Evolutionary conservation across 2,329 filamentous ascomycete species (phyloP), one percentile per base, ranked within the genome.

Genomic region (Cordyceps javanica): DNA sequence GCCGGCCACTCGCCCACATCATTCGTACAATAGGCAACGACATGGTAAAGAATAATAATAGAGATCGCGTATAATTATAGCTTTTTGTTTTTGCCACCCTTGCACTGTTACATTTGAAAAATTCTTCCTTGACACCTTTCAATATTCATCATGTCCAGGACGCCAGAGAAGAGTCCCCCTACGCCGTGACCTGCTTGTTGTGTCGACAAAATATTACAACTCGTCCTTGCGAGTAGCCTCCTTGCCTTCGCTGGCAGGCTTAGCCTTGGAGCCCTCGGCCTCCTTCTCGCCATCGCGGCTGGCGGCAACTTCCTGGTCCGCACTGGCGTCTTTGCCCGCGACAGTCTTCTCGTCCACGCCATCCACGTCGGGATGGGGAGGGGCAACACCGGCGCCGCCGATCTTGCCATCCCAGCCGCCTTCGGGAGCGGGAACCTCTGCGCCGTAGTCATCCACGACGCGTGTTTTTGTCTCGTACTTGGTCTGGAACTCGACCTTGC

Each of bases 401-500:
- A 70, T 68, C 50, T 73, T 54, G 32, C 49, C 67, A 16, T 67
- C 67, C 70, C 66, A 70, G 23, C 70, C 76, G 39, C 73, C 77
- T 25, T 72, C 69, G 14, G 75, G 74, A 34, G 71, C 65, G 11
- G 71, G 70, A n/a, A 96, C 73, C 68, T 95, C 89, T 63, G 92
- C 91, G 60, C 92, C 94, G 44, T 85, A 72, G 54, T 82, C 83
- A 71, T 96, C 91, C 41, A 96, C 79, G 57, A 97, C 74, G 59
- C 90, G 87, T 9, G 91, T 97, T 62, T 89, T 83, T n/a, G 93
- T 97, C 78, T 97, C 93, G 70, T 97, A 97, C 64, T 88, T 88
- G 13, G 94, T 97, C 76, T 95, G 87, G 76, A 99, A 97, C 67
- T 91, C 90, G 60, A 97, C 92, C 73, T 96, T 95, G 67, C 93